Evolutionary conservation across 108 stramenopile genomes (phyloP).

Genomic region (Nannochloropsis gaditana): DNA sequence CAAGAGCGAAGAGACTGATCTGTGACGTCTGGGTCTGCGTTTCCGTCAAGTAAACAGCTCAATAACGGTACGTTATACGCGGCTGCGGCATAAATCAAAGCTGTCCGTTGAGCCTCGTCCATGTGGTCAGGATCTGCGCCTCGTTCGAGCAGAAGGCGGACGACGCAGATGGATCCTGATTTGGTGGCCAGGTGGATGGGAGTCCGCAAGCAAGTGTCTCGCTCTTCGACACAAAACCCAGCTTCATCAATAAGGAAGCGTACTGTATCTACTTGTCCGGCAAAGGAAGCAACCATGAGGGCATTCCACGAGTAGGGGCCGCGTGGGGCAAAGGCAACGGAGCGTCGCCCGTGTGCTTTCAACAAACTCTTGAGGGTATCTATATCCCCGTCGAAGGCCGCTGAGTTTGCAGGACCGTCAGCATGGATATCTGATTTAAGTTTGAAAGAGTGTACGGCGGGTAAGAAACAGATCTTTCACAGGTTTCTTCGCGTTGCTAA

Average conservation of each 20-base stretch:
- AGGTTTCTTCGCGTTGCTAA: too few relatives aligned
- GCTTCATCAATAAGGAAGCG: not conserved
- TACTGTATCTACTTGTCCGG: not conserved
- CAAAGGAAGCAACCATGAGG: not conserved
- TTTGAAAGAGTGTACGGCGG: too few relatives aligned
- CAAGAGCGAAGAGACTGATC: slow-evolving; percentile 13
- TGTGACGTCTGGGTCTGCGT: not conserved
- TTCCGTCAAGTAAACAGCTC: not conserved
- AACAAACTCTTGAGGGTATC: not conserved
- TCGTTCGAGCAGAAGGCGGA: not conserved
- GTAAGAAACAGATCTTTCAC: too few relatives aligned
- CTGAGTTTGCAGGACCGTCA: not conserved
- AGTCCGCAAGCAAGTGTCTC: not conserved
- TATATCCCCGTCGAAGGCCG: not conserved
- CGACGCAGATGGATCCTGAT: not conserved
- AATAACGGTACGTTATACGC: not conserved
- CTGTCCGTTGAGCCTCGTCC: not conserved
- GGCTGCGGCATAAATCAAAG: not conserved
- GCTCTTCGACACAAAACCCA: not conserved
- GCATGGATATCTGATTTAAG: not conserved
- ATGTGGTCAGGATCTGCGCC: not conserved
- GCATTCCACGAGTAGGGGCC: not conserved
- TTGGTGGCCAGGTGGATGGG: not conserved
- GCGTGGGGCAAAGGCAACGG: not conserved
- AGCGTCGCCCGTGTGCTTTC: not conserved